Evolutionary conservation across 1,139 yeast genomes (phyloP), one percentile per base, ranked within the genome.

Genomic region (Debaryomycetaceae sp.): DNA sequence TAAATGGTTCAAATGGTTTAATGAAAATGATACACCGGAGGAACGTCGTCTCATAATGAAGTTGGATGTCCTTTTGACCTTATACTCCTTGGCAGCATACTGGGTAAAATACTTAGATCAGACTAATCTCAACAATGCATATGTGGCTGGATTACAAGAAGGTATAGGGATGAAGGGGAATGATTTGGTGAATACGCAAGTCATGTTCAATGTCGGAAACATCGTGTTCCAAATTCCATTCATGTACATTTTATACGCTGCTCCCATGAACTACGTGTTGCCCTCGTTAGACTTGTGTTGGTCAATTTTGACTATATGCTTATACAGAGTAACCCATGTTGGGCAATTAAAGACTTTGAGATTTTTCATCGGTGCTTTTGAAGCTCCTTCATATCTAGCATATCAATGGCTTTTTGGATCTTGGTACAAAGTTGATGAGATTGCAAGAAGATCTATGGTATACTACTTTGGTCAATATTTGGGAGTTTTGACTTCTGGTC

Each of bases 71-170:
- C 56, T 83, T 38, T 68, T 85, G 49, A 77, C 85, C 4, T 63
- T 80, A 37, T 84, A 80, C 58, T 75, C 85, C 33, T 69, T 83
- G 53, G 65, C 81, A 65, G 80, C 83, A 20, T 84, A 83, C 60
- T 85, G 88, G 86, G 83, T 82, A 42, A 84, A 84, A 57, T 81
- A 81, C 46, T 66, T 85, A 42, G 91, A 85, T 59, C 77, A 77
- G 47, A 71, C 81, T 40, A 79, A 78, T 55, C 66, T 81, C 42
- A 78, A 80, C 45, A 82, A 81, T 57, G 89, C 90, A n/a, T 85
- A 84, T 58, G 82, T 84, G 40, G 77, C 84, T 14, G 83, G 84
- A 9, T 71, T 85, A 74, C 68, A 78, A 50, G 80, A 80, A 53
- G 81, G 74, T 42, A 65, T 85, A 38, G 67, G 72, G 27, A 77